phyloP scores from a whole-genome alignment of 768 basidiomycete genomes.

The Boletus barrowsii region DNA sequence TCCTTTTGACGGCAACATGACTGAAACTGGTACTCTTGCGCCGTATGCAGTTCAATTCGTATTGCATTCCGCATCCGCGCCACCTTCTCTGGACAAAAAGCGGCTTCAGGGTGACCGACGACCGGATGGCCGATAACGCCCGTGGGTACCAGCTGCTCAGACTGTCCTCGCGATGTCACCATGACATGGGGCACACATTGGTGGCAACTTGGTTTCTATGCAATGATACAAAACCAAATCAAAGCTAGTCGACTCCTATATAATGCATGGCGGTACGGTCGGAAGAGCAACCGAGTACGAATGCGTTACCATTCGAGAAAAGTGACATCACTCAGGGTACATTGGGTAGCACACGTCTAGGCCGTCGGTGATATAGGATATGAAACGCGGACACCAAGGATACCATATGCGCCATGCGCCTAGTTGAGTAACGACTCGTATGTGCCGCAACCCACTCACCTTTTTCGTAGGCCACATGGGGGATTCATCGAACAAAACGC shows the following conservation, averaged over 20 bases:
- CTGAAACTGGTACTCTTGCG: background rate
- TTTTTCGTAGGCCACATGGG: background rate
- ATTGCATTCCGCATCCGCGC: background rate
- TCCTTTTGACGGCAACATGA: background rate
- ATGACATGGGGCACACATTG: background rate
- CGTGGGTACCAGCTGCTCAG: background rate
- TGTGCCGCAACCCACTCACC: too few relatives aligned
- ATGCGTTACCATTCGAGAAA: background rate
- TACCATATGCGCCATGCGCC: too few relatives aligned
- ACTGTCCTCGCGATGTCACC: background rate
- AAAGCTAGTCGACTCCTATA: too few relatives aligned
- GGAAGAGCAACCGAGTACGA: too few relatives aligned
- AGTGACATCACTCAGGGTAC: background rate
- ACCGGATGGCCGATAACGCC: background rate
- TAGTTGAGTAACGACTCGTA: too few relatives aligned
- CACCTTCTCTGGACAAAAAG: background rate
- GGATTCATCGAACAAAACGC: background rate
- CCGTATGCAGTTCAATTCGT: background rate
- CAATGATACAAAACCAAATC: background rate
- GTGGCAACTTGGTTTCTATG: background rate
- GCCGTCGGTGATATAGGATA: background rate
- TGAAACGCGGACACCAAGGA: background rate
- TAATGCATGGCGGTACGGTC: background rate
- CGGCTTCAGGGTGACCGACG: background rate
- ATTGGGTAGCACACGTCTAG: background rate